These are phyloP conservation scores for Gossypium trilobum DNA, from an alignment of 441 rosid genomes.

Conservation along the genomic window DNA sequence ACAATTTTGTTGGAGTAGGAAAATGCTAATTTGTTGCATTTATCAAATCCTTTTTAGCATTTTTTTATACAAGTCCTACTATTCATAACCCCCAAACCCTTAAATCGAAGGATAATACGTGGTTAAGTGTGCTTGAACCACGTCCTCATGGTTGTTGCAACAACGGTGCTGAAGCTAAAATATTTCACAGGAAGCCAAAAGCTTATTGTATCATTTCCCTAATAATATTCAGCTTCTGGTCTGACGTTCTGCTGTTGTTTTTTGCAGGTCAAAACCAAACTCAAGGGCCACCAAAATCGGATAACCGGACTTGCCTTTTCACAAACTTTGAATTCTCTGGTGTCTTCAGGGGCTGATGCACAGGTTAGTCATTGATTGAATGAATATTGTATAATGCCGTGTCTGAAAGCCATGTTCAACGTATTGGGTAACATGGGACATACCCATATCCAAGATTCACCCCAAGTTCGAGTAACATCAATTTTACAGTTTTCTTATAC, in stretches of 20 bases:
- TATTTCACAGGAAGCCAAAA: not conserved
- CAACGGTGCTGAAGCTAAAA: not conserved
- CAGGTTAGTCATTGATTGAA: slow-evolving; percentile 34
- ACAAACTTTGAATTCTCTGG: slow-evolving; percentile 42
- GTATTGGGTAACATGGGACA: not conserved
- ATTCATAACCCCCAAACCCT: too few relatives aligned
- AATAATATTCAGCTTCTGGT: not conserved
- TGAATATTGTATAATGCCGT: not conserved
- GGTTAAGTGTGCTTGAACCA: too few relatives aligned
- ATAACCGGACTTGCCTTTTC: slow-evolving; percentile 79
- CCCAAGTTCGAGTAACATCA: not conserved
- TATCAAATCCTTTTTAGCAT: not conserved
- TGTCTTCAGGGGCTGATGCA: slow-evolving; percentile 78
- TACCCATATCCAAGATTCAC: not conserved
- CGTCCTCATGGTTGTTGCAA: too few relatives aligned
- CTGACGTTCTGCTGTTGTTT: not conserved
- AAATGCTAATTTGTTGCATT: not conserved
- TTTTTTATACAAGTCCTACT: too few relatives aligned
- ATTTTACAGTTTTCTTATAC: not conserved
- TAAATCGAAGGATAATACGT: too few relatives aligned
- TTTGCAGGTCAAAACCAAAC: slow-evolving; percentile 60
- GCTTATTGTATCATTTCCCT: not conserved
- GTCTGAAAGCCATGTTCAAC: not conserved
- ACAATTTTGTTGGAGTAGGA: not conserved
- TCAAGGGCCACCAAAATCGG: slow-evolving; percentile 71